phyloP scores from a whole-genome alignment of 169 alveolate genomes.

The Babesia sp. region DNA sequence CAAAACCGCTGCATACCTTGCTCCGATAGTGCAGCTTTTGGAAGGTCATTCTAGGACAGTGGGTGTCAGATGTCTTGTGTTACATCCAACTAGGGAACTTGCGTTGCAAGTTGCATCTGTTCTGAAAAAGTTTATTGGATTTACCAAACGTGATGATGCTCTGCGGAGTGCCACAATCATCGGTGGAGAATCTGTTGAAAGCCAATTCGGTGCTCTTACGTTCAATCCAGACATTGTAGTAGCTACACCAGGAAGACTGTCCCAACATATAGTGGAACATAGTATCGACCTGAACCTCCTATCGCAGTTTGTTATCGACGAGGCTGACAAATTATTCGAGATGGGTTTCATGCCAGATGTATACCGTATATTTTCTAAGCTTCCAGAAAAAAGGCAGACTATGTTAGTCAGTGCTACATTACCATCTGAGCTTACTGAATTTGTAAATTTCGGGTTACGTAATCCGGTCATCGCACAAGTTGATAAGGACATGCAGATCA shows the following conservation, averaged over 20 bases:
- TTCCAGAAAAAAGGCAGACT: constrained; percentile 84
- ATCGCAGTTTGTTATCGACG: constrained; percentile 91
- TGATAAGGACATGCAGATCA: constrained; percentile 65
- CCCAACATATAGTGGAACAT: constrained; percentile 89
- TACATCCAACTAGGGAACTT: constrained; percentile 93
- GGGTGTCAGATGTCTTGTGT: constrained; percentile 91
- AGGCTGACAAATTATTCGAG: constrained; percentile 94
- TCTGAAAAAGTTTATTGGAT: constrained; percentile 76
- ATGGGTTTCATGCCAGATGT: constrained; percentile 87
- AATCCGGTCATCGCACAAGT: constrained; percentile 80
- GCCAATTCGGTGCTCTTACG: constrained; percentile 91
- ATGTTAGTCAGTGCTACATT: constrained; percentile 93
- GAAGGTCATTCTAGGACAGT: constrained; percentile 88
- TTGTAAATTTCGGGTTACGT: constrained; percentile 87
- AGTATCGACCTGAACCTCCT: constrained; percentile 83
- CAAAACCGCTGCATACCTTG: constrained; percentile 91
- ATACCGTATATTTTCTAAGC: constrained; percentile 75
- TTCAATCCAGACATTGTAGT: constrained; percentile 92
- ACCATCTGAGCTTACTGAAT: constrained; percentile 88
- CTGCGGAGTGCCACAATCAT: constrained; percentile 86
- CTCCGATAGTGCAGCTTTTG: constrained; percentile 89
- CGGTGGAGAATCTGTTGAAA: constrained; percentile 93
- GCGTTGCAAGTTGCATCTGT: constrained; percentile 85
- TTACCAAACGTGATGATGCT: constrained; percentile 73
- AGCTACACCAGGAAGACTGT: constrained; percentile 95